Evolutionary conservation across 805 yeast genomes (phyloP).

Genomic region (Lachancea nothofagi): DNA sequence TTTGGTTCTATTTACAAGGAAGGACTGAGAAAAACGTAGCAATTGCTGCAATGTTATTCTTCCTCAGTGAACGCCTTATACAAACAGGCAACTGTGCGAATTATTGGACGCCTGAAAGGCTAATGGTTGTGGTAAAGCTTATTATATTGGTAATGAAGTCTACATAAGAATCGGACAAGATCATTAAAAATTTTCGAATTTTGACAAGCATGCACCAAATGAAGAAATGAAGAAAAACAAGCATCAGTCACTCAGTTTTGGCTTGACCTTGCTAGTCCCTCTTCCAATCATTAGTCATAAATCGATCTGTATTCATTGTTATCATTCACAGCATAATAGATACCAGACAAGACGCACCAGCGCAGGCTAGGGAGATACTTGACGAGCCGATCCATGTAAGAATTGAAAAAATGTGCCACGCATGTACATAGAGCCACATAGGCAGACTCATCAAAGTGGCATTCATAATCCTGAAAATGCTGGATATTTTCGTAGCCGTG

Average conservation of each 20-base stretch:
- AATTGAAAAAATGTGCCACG: slow-evolving; percentile 43
- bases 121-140: neutral
- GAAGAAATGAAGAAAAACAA: neutral
- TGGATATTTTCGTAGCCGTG: slow-evolving; percentile 42
- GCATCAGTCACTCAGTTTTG: neutral
- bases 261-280: neutral
- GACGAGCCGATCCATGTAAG: slow-evolving; percentile 36
- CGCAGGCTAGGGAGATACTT: slow-evolving; percentile 33
- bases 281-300: slow-evolving; percentile 21
- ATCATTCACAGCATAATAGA: slow-evolving; percentile 33
- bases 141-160: neutral
- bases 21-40: neutral
- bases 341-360: slow-evolving; percentile 37
- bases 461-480: slow-evolving; percentile 37
- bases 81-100: neutral
- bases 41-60: too few relatives aligned
- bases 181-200: slow-evolving; percentile 1
- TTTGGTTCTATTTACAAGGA: slow-evolving; percentile 1
- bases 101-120: neutral
- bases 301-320: slow-evolving; percentile 18
- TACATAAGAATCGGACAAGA: too few relatives aligned
- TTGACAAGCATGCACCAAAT: too few relatives aligned
- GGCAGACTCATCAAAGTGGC: slow-evolving; percentile 41
- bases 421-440: slow-evolving; percentile 39
- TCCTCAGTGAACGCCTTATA: too few relatives aligned